phyloP scores from a whole-genome alignment of 441 rosid genomes.

The Bocquillonia castaneifolia region DNA sequence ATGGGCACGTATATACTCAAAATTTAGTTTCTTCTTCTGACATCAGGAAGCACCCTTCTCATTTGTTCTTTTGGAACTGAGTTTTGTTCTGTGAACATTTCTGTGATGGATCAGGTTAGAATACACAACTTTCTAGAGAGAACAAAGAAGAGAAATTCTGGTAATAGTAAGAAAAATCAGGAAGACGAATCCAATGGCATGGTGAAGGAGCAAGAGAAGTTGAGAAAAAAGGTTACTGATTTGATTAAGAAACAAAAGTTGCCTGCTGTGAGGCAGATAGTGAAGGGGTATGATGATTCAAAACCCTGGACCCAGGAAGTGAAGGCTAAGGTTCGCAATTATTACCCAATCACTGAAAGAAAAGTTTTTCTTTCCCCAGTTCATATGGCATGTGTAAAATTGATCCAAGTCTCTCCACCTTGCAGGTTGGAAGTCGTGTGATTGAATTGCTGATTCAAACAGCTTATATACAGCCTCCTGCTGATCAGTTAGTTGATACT shows the following conservation, averaged over 20 bases:
- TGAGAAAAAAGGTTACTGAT: constrained; percentile 60
- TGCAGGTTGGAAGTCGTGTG: constrained; percentile 84
- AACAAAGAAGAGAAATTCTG: constrained; percentile 50
- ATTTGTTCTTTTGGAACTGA: constrained; percentile 10
- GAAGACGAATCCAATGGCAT: constrained; percentile 40
- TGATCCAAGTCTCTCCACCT: constrained; percentile 22
- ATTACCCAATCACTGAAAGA: constrained; percentile 17
- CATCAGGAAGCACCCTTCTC: neutral
- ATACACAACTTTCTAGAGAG: constrained; percentile 72
- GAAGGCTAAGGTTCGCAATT: constrained; percentile 68
- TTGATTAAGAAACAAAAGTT: constrained; percentile 77
- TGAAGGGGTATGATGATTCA: constrained; percentile 61
- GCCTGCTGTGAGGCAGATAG: constrained; percentile 64
- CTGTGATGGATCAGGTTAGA: constrained; percentile 45
- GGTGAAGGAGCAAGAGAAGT: constrained; percentile 43
- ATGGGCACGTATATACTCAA: neutral
- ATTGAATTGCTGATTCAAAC: constrained; percentile 70
- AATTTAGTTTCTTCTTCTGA: neutral
- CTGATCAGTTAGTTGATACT: constrained; percentile 50
- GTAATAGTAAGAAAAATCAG: constrained; percentile 30
- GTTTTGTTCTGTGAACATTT: constrained; percentile 5
- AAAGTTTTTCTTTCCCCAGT: constrained; percentile 1
- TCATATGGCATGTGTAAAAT: constrained; percentile 16
- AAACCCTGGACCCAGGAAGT: constrained; percentile 71
- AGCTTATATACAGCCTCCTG: constrained; percentile 81